Base-by-base conservation (phyloP, 2,329 filamentous ascomycete species). In the Chrysoporthe deuterocubensis region DNA sequence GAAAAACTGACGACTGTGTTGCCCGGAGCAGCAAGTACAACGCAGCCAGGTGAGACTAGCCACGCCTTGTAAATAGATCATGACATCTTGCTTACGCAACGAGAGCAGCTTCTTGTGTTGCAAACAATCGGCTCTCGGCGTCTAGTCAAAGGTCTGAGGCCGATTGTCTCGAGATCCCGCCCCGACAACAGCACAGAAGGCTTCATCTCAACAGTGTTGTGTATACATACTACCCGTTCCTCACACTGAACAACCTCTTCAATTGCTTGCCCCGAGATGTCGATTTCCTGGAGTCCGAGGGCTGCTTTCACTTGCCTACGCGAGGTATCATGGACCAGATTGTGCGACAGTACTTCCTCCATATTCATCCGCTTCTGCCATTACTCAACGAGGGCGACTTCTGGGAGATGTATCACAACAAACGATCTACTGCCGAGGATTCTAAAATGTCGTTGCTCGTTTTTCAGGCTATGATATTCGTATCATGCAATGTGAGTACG, bases 391-490 rank as follows among this genome's bases (percentile, higher is more conserved):
- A 84, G 70, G 79, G 78, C 0, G 76, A 81, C 43, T 81, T 83
- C 64, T 83, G 82, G 82, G 78, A 82, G 67, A 73, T 81, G 60
- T 80, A 79, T 65, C 75, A 74, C 57, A 79, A 77, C 4, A 54
- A 16, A 13, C 13, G 11, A 14, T 18, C 46, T 13, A n/a, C 14
- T 40, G 6, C 2, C 34, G 34, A 40, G 42, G 26, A 40, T 3
- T 40, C 61, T 37, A 75, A 72, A 52, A 73, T 79, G 48, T 80
- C 84, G 16, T 76, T 85, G 44, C 78, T 86, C 3, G 76, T 84
- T 1, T 78, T 83, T 40, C 79, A 82, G 65, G 77, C 80, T 2
- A 79, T 86, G 64, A 71, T 84, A 9, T 84, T 84, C 67, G 78
- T 79, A 1, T 79, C 78, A 5, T 81, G 78, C 67, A 81, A 80